Percentiles rank a stretch among this genome's conserved stretches.
These are phyloP conservation scores for Clathrospora elynae DNA, from an alignment of 2,329 filamentous ascomycete species.

Conservation along the genomic window DNA sequence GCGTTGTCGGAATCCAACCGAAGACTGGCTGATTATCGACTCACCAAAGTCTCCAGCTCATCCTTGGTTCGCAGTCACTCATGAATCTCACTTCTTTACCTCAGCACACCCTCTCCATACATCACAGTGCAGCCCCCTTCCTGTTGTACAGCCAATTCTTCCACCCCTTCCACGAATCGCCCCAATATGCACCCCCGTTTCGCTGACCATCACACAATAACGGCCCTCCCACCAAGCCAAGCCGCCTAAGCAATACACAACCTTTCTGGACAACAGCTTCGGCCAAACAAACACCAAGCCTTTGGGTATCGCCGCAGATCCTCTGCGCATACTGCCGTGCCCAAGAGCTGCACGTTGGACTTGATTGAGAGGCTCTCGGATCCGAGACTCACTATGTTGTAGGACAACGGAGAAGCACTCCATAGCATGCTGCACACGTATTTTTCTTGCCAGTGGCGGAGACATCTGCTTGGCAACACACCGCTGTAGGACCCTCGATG, in stretches of 20 bases:
- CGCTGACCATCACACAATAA: conserved; percentile 4
- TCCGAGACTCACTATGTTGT: not conserved
- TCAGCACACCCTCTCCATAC: too few species aligned
- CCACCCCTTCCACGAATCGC: conserved; percentile 1
- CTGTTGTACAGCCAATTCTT: conserved; percentile 14
- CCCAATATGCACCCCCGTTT: conserved; percentile 1
- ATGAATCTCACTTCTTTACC: too few species aligned
- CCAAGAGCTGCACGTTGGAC: conserved; percentile 1
- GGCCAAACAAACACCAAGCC: conserved; percentile 18
- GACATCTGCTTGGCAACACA: conserved; percentile 4
- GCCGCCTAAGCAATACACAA: conserved; percentile 14
- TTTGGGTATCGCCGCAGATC: conserved; percentile 12
- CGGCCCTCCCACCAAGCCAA: conserved; percentile 5
- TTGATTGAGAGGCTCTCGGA: not conserved
- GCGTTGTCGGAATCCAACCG: too few species aligned
- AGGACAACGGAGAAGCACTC: too few species aligned
- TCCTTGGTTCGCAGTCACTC: too few species aligned
- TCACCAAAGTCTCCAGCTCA: too few species aligned
- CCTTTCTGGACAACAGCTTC: conserved; percentile 4
- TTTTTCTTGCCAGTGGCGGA: not conserved
- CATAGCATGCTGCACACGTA: too few species aligned
- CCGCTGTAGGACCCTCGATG: not conserved
- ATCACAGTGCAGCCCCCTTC: not conserved
- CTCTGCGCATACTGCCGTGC: not conserved
- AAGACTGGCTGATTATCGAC: too few species aligned